phyloP scores from a whole-genome alignment of 163 green algal genomes.

The Chlorella variabilis region DNA sequence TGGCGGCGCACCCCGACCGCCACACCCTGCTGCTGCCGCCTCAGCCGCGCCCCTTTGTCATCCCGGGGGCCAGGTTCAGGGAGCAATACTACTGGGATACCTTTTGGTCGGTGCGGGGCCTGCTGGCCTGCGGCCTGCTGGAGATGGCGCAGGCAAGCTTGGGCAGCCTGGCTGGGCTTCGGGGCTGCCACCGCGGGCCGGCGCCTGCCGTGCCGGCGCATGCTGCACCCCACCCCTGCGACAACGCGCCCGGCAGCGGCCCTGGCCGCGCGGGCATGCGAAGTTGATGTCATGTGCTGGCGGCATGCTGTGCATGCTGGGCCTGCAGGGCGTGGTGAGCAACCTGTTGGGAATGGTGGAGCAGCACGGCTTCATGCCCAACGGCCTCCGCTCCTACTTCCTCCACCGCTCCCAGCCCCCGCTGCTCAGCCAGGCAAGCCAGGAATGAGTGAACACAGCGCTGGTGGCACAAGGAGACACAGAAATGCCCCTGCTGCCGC shows the following conservation, averaged over 20 bases:
- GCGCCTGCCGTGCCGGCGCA: not conserved
- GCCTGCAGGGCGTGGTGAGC: constrained; percentile 46
- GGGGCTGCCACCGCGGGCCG: too few species aligned
- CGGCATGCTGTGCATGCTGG: too few species aligned
- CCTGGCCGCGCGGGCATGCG: too few species aligned
- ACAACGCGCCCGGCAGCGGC: too few species aligned
- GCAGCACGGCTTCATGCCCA: constrained; percentile 85
- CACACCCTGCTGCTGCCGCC: constrained; percentile 74
- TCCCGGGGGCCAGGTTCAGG: constrained; percentile 85
- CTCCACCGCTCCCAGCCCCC: constrained; percentile 89
- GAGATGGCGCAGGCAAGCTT: constrained; percentile 21
- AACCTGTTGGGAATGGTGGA: constrained; percentile 85
- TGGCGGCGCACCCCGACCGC: constrained; percentile 38
- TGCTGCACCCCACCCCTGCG: too few species aligned
- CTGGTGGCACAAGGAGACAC: too few species aligned
- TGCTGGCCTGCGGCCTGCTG: constrained; percentile 81
- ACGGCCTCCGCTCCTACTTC: constrained; percentile 94
- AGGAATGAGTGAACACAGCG: too few species aligned
- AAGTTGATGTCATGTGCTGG: too few species aligned
- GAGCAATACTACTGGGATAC: constrained; percentile 91
- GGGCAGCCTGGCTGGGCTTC: too few species aligned
- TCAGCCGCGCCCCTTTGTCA: constrained; percentile 66
- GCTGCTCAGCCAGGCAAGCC: constrained; percentile 67
- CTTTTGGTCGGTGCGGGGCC: constrained; percentile 76
- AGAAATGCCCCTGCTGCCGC: too few species aligned